Percentiles rank a stretch among this genome's conserved stretches.
phyloP scores from a whole-genome alignment of 2,329 filamentous ascomycete species.

The Neopestalotiopsis sp. region DNA sequence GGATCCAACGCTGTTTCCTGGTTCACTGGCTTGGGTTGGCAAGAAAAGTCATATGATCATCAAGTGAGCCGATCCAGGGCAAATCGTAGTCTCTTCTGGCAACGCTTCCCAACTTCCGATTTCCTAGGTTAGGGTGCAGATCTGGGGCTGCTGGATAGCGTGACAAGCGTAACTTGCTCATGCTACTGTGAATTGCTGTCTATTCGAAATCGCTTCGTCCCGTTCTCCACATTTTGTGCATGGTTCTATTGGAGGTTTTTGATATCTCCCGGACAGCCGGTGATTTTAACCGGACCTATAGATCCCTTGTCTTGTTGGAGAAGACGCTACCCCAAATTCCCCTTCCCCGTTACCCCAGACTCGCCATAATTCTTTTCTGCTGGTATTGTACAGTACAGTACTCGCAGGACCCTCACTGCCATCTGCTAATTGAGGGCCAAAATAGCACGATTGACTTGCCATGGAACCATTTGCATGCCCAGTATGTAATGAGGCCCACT shows the following conservation, averaged over 20 bases:
- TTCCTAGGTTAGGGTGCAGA: not conserved
- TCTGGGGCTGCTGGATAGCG: too few relatives aligned
- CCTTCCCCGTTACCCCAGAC: slow-evolving; percentile 5
- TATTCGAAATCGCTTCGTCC: slow-evolving; percentile 13
- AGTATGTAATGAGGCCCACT: not conserved
- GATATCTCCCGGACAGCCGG: slow-evolving; percentile 5
- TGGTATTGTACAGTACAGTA: too few relatives aligned
- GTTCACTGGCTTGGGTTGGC: not conserved
- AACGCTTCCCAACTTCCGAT: not conserved
- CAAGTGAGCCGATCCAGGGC: not conserved
- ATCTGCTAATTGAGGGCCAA: too few relatives aligned
- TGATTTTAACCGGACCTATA: slow-evolving; percentile 8
- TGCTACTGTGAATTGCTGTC: not conserved
- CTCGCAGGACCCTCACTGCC: too few relatives aligned
- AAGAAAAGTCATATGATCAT: not conserved
- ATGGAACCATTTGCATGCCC: not conserved
- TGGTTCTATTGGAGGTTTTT: slow-evolving; percentile 7
- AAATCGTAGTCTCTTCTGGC: not conserved
- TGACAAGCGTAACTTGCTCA: not conserved
- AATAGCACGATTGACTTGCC: not conserved
- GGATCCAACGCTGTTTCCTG: not conserved
- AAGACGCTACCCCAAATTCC: not conserved
- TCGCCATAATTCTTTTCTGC: not conserved
- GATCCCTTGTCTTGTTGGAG: not conserved
- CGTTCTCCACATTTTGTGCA: slow-evolving; percentile 5